Evolutionary conservation across 495 filamentous ascomycete species (phyloP).

Genomic region (Xylaria intraflava): DNA sequence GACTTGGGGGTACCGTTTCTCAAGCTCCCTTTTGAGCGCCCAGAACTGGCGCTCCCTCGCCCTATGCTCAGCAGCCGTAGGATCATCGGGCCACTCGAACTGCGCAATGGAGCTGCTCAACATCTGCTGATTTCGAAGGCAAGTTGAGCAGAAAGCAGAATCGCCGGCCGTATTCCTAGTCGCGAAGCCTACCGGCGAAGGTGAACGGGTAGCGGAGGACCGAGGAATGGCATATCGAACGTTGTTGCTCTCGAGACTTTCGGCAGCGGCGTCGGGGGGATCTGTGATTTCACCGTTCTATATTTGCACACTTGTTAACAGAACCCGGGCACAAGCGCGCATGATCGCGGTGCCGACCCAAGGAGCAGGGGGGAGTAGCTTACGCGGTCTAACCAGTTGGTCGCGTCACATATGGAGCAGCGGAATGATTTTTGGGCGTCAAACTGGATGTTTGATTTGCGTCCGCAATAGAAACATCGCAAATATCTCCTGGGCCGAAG

Average conservation of each 20-base stretch:
- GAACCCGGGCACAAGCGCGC: slow-evolving; percentile 1
- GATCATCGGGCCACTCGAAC: slow-evolving; percentile 61
- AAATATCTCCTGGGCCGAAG: slow-evolving; percentile 39
- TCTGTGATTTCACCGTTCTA: slow-evolving; percentile 83
- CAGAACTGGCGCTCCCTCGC: slow-evolving; percentile 48
- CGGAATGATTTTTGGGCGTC: slow-evolving; percentile 53
- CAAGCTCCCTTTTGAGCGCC: slow-evolving; percentile 56
- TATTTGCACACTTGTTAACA: neutral
- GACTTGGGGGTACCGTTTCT: slow-evolving; percentile 75
- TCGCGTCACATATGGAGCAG: slow-evolving; percentile 68
- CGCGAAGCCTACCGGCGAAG: slow-evolving; percentile 15
- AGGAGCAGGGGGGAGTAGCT: neutral
- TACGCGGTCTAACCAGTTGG: slow-evolving; percentile 73
- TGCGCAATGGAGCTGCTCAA: slow-evolving; percentile 58
- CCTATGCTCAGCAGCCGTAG: slow-evolving; percentile 56
- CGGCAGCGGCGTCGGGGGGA: slow-evolving; percentile 60
- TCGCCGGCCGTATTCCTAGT: slow-evolving; percentile 15
- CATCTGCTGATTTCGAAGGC: slow-evolving; percentile 76
- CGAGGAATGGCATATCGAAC: slow-evolving; percentile 36
- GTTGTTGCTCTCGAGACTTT: slow-evolving; percentile 24
- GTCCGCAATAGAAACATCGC: slow-evolving; percentile 72
- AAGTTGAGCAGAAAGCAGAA: slow-evolving; percentile 66
- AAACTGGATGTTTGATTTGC: slow-evolving; percentile 49
- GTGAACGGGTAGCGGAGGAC: slow-evolving; percentile 21
- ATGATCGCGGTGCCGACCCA: neutral